A percentile compares a stretch with the other conserved stretches of the same genome.
phyloP scores from a whole-genome alignment of 2,329 filamentous ascomycete genomes.

The Monilinia aucupariae region DNA sequence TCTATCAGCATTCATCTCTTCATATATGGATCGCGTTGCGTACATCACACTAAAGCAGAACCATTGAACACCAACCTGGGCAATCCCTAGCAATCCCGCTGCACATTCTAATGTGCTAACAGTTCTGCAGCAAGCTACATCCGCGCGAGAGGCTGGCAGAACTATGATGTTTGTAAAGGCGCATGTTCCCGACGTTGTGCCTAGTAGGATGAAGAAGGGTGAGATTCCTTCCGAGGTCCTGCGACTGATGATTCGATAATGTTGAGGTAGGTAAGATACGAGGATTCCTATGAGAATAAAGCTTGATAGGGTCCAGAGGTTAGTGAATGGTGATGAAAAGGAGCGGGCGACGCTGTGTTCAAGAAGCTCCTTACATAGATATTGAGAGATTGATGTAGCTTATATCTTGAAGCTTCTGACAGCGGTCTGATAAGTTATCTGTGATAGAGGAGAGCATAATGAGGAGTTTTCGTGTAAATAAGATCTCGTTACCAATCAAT shows the following conservation, averaged over 20 bases:
- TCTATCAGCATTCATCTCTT: conserved; percentile 8
- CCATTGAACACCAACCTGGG: conserved; percentile 89
- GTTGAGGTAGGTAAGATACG: conserved; percentile 90
- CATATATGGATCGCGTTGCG: conserved; percentile 32
- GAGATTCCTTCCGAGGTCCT: conserved; percentile 90
- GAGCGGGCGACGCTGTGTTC: background rate
- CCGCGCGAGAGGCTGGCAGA: conserved; percentile 73
- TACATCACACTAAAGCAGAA: conserved; percentile 88
- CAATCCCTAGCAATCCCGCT: conserved; percentile 79
- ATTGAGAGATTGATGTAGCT: conserved; percentile 48
- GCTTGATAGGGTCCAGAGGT: conserved; percentile 16
- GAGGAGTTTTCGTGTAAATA: background rate
- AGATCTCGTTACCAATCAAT: background rate
- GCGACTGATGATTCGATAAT: conserved; percentile 81
- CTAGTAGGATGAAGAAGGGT: conserved; percentile 91
- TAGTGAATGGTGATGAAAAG: background rate
- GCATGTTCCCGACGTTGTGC: conserved; percentile 80
- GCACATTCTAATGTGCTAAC: conserved; percentile 78
- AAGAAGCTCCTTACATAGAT: conserved; percentile 43
- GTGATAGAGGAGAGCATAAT: conserved; percentile 18
- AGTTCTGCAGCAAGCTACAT: conserved; percentile 80
- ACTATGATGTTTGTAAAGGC: conserved; percentile 90
- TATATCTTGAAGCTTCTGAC: conserved; percentile 46
- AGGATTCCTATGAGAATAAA: conserved; percentile 83
- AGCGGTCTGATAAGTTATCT: conserved; percentile 35